Percentiles rank a stretch among this genome's conserved stretches.
Conservation (phyloP, 1,284 basidiomycete species). For the Wolfiporia cocos region DNA sequence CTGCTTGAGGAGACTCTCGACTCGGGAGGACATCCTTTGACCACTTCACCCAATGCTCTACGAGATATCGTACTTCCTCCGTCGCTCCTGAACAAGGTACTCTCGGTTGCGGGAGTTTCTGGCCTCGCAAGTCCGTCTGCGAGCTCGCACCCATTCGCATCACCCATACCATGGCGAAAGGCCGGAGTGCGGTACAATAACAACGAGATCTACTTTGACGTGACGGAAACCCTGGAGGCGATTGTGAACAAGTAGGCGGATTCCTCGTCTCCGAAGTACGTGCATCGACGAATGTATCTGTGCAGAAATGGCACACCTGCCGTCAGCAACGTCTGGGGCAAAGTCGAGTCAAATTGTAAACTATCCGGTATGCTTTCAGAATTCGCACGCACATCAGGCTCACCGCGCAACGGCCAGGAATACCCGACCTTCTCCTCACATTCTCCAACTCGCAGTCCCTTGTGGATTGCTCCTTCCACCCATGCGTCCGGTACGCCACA, state of each 20-base stretch:
- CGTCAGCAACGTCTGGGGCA: conserved; percentile 72
- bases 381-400: neutral
- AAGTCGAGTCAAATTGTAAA: conserved; percentile 76
- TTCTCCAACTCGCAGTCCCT: conserved; percentile 78
- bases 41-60: conserved; percentile 89
- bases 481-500: conserved; percentile 78
- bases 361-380: conserved; percentile 59
- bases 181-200: conserved; percentile 79
- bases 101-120: conserved; percentile 47
- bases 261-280: neutral
- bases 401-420: conserved; percentile 42
- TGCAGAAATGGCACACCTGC: conserved; percentile 71
- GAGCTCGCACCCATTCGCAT: conserved; percentile 72
- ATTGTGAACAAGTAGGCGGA: conserved; percentile 73
- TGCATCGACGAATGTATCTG: neutral
- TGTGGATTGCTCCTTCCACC: conserved; percentile 82
- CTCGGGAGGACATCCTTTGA: conserved; percentile 86
- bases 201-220: conserved; percentile 94
- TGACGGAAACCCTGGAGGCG: conserved; percentile 79
- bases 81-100: conserved; percentile 72
- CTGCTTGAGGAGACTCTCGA: conserved; percentile 95
- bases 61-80: conserved; percentile 91
- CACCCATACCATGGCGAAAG: conserved; percentile 93
- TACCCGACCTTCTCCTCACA: conserved; percentile 80
- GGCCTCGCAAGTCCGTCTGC: conserved; percentile 32